phyloP scores from a whole-genome alignment of 345 rosid species.

The Aethionema arabicum region DNA sequence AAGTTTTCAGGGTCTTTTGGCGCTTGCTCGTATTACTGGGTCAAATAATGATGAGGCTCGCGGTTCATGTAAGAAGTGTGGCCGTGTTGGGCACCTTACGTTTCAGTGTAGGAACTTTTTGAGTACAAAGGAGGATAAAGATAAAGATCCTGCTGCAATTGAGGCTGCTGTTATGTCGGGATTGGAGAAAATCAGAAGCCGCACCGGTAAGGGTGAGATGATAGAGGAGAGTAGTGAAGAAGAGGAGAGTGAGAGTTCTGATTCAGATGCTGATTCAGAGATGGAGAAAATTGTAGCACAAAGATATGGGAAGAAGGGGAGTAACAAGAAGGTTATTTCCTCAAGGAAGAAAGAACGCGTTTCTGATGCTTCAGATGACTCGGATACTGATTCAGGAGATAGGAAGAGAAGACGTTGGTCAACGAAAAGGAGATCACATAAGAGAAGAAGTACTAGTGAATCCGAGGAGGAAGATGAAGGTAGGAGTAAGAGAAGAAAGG shows the following conservation, averaged over 20 bases:
- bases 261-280: constrained; percentile 81
- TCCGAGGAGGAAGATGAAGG: constrained; percentile 63
- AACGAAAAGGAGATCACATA: constrained; percentile 53
- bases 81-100: constrained; percentile 90
- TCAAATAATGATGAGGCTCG: constrained; percentile 83
- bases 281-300: constrained; percentile 88
- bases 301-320: constrained; percentile 64
- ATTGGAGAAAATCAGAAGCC: constrained; percentile 69
- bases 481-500: constrained; percentile 49
- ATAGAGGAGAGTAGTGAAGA: constrained; percentile 57
- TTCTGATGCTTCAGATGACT: constrained; percentile 41
- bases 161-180: constrained; percentile 67
- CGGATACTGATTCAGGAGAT: constrained; percentile 51
- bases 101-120: constrained; percentile 86
- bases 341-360: constrained; percentile 49
- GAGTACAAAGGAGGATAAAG: constrained; percentile 79
- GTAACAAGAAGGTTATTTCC: constrained; percentile 40
- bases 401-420: constrained; percentile 77
- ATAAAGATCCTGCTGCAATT: constrained; percentile 51
- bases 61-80: constrained; percentile 88
- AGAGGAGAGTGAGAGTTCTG: constrained; percentile 77
- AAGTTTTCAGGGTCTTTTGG: constrained; percentile 78
- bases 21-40: constrained; percentile 78
- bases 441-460: constrained; percentile 52
- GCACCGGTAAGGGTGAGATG: constrained; percentile 46